Base-by-base conservation (phyloP, 1,139 yeast species). In the Yamadazyma siamensis region DNA sequence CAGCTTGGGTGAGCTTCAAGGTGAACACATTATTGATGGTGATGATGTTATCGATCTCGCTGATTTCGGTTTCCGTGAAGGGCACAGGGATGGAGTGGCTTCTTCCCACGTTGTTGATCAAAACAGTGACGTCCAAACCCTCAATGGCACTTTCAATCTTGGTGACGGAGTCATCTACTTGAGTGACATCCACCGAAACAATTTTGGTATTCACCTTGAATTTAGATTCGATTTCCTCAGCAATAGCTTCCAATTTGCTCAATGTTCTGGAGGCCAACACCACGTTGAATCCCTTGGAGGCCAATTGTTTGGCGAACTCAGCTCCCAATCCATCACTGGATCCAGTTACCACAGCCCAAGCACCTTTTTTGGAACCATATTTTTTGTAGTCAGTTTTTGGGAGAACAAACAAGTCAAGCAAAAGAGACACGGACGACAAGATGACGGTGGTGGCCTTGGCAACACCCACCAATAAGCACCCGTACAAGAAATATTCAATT, bases 311-410 rank as follows among this genome's bases (percentile, higher is more conserved):
- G 1, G 96, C 81, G 52, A 75, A 91, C 55, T 91, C 96, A 52
- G 88, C 87, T 37, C 99, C 99, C 50, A 91, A 83, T 24, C 99
- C 98, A 56, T 91, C 98, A 29, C 96, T 86, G 5, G 97, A 94
- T 37, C 99, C 99, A 5, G 98, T 91, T 15, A 91, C 74, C 20
- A 91, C 83, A 6, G 96, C 96, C 95, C 95, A 87, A 34, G 71
- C 63, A 18, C 75, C 79, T 29, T 61, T 62, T 36, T 47, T 69
- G 25, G 67, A 63, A n/a, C 96, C 96, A 52, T 87, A 88, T 54
- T 76, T 80, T 30, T 52, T 50, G 51, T 73, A 79, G 52, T 75
- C 65, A 27, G 78, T 77, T 5, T 80, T 62, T 9, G 94, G 89
- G 20, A 82, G 13, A 50, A 34, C 21, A 43, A 37, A 15, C 23